Evolutionary conservation across 768 basidiomycete genomes (phyloP).

Genomic region (Leccinum obscurum): DNA sequence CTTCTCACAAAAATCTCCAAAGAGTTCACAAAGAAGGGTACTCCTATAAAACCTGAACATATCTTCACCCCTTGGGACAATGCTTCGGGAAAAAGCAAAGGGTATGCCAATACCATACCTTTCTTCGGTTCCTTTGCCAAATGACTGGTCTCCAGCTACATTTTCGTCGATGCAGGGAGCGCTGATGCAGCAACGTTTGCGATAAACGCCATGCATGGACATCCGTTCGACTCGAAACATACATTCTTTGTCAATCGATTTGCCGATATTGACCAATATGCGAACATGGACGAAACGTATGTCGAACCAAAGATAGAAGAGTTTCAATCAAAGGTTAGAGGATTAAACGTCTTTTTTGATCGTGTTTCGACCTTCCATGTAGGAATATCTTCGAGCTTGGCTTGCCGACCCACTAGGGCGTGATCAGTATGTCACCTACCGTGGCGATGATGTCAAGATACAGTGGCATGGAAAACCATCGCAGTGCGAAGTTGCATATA

Average conservation of each 20-base stretch:
- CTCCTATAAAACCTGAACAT: slow-evolving; percentile 70
- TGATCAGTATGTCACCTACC: slow-evolving; percentile 94
- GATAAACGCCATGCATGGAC: slow-evolving; percentile 64
- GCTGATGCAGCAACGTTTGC: slow-evolving; percentile 71
- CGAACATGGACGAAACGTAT: slow-evolving; percentile 75
- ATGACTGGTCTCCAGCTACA: slow-evolving; percentile 49
- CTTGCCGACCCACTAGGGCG: slow-evolving; percentile 88
- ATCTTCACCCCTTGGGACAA: slow-evolving; percentile 91
- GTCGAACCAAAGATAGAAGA: slow-evolving; percentile 72
- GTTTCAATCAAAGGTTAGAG: slow-evolving; percentile 69
- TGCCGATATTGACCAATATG: slow-evolving; percentile 84
- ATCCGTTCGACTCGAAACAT: slow-evolving; percentile 87
- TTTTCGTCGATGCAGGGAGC: slow-evolving; percentile 78
- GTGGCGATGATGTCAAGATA: slow-evolving; percentile 87
- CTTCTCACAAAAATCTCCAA: slow-evolving; percentile 80
- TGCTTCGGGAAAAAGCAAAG: slow-evolving; percentile 81
- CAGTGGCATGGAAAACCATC: slow-evolving; percentile 93
- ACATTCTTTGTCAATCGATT: slow-evolving; percentile 85
- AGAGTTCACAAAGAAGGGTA: slow-evolving; percentile 81
- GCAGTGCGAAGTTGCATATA: slow-evolving; percentile 74
- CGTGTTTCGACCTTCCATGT: slow-evolving; percentile 10
- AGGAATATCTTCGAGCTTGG: slow-evolving; percentile 98
- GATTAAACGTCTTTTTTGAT: background rate
- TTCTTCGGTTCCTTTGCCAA: slow-evolving; percentile 6
- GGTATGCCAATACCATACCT: slow-evolving; percentile 49